Base-by-base conservation (phyloP, 2,329 filamentous ascomycete genomes). In the Aspergillus sp. region DNA sequence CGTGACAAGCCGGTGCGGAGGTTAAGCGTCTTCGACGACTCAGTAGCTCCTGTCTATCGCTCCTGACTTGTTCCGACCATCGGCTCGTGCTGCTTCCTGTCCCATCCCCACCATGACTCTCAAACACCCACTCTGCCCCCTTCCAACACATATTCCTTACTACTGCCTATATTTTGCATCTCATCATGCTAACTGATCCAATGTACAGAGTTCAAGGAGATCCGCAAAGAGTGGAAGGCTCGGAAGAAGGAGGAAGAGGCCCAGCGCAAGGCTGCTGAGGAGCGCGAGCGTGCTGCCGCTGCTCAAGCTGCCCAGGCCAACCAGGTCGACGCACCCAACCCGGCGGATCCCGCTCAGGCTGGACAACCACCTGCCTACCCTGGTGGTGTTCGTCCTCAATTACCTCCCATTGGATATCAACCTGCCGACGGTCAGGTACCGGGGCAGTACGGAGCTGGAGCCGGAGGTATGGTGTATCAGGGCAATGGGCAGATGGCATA, bases 231-330 rank as follows among this genome's bases (percentile, higher is more conserved):
- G 74, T 99, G 95, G 95, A 99, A 98, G 82, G 91, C 91, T 41
- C 92, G 95, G 72, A 98, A 98, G 87, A 99, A 99, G 91, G 95
- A 98, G 76, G 94, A 98, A 70, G 94, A 98, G 67, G 89, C 89
- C 55, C 85, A 87, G 69, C 91, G 93, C 72, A 97, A 97, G 82
- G 90, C 90, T 12, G 91, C 93, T 9, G 94, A 98, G 65, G 93
- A 97, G 73, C 85, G 89, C 66, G 85, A 88, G 64, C 90, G 93
- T 62, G 59, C 88, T 88, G 76, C 85, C 10, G 85, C 85, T 30
- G 88, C 84, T 5, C 82, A 83, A 32, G 82, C 82, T 47, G 70
- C 69, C 13, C 74, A 76, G 61, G 72, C 72, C 53, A 74, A 66
- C 67, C 75, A 75, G 58, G 76, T 78, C 41, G 75, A 78, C 77